These are phyloP conservation scores for Massospora cicadina DNA, from an alignment of 371 early-diverging fungal genomes.

Conservation along the genomic window DNA sequence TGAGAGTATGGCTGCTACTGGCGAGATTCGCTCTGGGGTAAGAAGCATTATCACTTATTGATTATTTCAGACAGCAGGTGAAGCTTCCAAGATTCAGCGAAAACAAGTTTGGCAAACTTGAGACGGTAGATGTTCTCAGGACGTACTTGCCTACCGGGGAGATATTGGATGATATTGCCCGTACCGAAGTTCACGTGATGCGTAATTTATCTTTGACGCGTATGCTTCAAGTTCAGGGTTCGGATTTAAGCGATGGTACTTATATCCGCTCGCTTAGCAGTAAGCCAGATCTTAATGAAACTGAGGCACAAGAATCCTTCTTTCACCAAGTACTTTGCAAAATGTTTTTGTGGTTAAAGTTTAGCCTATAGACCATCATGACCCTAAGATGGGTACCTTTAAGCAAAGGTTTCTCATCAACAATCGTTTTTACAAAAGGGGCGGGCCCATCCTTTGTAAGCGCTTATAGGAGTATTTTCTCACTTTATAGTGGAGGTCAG, in stretches of 20 bases:
- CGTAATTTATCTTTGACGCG: background rate
- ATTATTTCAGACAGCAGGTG: too few relatives aligned
- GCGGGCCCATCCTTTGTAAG: conserved; percentile 37
- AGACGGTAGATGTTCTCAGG: background rate
- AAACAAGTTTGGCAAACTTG: too few relatives aligned
- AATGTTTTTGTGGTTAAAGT: background rate
- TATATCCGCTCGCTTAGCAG: background rate
- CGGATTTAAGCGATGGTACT: background rate
- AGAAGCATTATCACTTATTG: too few relatives aligned
- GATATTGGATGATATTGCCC: background rate
- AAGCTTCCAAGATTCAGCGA: too few relatives aligned
- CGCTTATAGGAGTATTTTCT: background rate
- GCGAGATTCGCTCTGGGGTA: too few relatives aligned
- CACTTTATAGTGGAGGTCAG: background rate
- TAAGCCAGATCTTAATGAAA: background rate
- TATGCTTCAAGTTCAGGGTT: background rate
- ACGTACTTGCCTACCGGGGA: background rate
- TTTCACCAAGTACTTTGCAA: background rate
- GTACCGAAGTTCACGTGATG: background rate
- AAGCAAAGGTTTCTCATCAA: conserved; percentile 40
- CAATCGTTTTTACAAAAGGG: conserved; percentile 34
- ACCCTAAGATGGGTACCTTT: conserved; percentile 16
- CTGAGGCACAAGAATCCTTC: background rate
- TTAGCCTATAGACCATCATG: conserved; percentile 11
- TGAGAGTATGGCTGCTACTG: too few relatives aligned